phyloP scores from a whole-genome alignment of 176 grass and related monocot species.

The Carex kokanica region DNA sequence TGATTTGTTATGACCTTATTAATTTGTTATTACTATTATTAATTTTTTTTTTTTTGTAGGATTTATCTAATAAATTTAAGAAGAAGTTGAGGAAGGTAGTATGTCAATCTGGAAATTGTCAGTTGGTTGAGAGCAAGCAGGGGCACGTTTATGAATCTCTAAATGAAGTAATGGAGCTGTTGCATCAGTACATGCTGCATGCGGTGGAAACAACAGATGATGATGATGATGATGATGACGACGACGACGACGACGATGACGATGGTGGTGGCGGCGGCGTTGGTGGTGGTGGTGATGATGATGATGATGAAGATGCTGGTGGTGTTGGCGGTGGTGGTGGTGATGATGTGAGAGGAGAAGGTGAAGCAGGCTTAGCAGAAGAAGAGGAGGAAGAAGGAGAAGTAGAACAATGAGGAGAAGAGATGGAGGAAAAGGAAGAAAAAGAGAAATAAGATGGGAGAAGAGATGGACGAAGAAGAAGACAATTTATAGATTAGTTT shows the following conservation, averaged over 20 bases:
- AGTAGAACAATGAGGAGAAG: background rate
- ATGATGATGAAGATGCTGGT: background rate
- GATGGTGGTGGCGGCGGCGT: too few relatives aligned
- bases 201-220: too few relatives aligned
- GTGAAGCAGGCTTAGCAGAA: background rate
- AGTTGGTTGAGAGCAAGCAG: background rate
- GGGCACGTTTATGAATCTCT: background rate
- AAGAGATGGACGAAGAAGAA: background rate
- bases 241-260: too few relatives aligned
- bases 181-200: too few relatives aligned
- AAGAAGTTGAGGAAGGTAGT: background rate
- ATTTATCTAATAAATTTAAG: background rate
- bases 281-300: too few relatives aligned
- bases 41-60: background rate
- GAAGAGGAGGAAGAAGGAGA: background rate
- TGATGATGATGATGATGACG: too few relatives aligned
- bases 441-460: background rate
- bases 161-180: background rate
- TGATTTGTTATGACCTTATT: too few relatives aligned
- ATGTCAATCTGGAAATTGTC: background rate
- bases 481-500: background rate
- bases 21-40: background rate
- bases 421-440: background rate
- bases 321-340: background rate
- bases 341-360: background rate